These are phyloP conservation scores for Nicotiana undulata DNA, from an alignment of 257 asterid genomes.

Conservation along the genomic window DNA sequence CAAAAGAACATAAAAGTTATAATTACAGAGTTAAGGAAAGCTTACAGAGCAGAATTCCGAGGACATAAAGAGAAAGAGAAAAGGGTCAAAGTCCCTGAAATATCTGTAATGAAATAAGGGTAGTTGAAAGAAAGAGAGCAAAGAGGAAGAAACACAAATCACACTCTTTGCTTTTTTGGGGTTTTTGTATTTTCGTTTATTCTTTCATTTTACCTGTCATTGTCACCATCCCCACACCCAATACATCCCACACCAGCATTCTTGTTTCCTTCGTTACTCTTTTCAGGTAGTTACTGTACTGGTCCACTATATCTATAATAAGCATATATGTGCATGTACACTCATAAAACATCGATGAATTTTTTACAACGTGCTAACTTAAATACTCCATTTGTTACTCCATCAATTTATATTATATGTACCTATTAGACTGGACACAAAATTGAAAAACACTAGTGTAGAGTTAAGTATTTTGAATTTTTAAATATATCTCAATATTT, in stretches of 20 bases:
- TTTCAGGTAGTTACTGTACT: too few relatives aligned
- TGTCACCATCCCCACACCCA: neutral
- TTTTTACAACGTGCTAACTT: too few relatives aligned
- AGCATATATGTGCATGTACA: too few relatives aligned
- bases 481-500: too few relatives aligned
- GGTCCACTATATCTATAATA: too few relatives aligned
- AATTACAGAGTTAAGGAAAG: neutral
- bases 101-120: constrained; percentile 23
- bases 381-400: too few relatives aligned
- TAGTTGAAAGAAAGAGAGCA: constrained; percentile 23
- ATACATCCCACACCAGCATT: neutral
- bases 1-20: neutral
- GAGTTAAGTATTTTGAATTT: too few relatives aligned
- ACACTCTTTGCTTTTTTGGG: neutral
- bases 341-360: too few relatives aligned
- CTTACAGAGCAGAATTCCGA: constrained; percentile 10
- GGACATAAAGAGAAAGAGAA: neutral
- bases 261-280: neutral
- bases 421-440: too few relatives aligned
- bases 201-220: constrained; percentile 10
- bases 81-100: constrained; percentile 22
- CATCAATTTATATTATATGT: too few relatives aligned
- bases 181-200: neutral
- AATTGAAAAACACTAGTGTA: too few relatives aligned
- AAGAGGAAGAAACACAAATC: constrained; percentile 7